Conservation (phyloP, 2,329 filamentous ascomycete species). For the Tolypocladium tundrense region DNA sequence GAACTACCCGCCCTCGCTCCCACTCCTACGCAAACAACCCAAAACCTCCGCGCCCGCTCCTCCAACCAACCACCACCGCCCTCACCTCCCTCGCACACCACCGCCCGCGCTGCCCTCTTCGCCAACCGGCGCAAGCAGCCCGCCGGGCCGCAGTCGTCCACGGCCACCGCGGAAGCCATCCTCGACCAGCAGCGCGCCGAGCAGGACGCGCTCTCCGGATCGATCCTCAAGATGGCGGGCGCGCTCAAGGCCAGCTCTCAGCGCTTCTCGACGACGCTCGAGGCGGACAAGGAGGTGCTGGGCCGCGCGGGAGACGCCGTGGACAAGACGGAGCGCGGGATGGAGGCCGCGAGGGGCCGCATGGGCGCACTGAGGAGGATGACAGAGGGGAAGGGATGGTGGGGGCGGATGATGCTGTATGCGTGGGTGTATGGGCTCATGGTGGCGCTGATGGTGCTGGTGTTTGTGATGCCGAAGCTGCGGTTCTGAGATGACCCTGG, state of each 20-base stretch:
- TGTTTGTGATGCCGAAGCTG: conserved; percentile 81
- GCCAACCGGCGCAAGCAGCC: conserved; percentile 24
- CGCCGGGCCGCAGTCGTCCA: conserved; percentile 26
- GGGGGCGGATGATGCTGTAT: conserved; percentile 74
- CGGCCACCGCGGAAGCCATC: conserved; percentile 55
- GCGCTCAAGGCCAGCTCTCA: conserved; percentile 67
- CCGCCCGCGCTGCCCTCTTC: conserved; percentile 34
- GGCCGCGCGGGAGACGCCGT: conserved; percentile 63
- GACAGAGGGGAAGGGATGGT: conserved; percentile 84
- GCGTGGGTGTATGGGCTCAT: conserved; percentile 74
- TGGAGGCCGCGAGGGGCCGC: conserved; percentile 64
- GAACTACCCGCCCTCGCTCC: conserved; percentile 4
- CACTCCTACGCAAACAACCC: conserved; percentile 22
- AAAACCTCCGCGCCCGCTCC: conserved; percentile 23
- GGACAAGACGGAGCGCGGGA: conserved; percentile 62
- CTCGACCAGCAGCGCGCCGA: conserved; percentile 69
- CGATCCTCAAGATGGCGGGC: conserved; percentile 69
- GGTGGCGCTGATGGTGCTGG: conserved; percentile 66
- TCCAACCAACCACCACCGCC: conserved; percentile 9
- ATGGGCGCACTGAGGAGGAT: conserved; percentile 72
- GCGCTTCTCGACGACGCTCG: conserved; percentile 61
- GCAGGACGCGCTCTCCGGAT: conserved; percentile 72
- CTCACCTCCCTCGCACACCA: conserved; percentile 17
- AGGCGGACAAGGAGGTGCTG: conserved; percentile 61
- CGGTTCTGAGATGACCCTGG: conserved; percentile 50